Evolutionary conservation across 2,329 filamentous ascomycete genomes (phyloP), one percentile per base, ranked within the genome.

Genomic region (Diplodia scrobiculata): DNA sequence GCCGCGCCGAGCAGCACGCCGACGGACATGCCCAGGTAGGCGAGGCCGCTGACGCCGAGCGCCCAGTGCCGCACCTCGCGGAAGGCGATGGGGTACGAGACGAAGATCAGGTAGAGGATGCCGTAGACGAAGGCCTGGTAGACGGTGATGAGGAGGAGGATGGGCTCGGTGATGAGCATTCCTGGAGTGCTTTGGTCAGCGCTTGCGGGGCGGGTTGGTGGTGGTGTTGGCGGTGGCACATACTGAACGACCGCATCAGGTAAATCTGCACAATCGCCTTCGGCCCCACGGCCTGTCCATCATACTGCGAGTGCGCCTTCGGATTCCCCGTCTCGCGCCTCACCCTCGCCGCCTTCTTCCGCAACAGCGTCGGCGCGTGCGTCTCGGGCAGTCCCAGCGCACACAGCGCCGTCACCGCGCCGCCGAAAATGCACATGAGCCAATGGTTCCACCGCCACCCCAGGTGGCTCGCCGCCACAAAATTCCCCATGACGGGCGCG

Each of bases 401-500:
- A 5, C 88, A 88, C 0, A 83, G 76, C 25, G 84, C 63, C 72
- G 89, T 87, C 62, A 91, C 83, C 21, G 84, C 68, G 2, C 81
- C 86, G 67, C 86, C 85, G 11, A 79, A 79, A 66, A 90, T 87
- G 1, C 86, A 86, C 1, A 86, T 88, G 0, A 84, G 80, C 78
- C 84, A 90, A 77, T 91, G 91, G 13, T 86, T 84, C 89, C 89
- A 91, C 48, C 88, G 84, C 89, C 86, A 85, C 0, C 85, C 83
- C 2, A 89, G 91, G 13, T 82, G 25, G 34, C 27, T 87, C 19
- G 84, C 85, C 83, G 88, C 88, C 87, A 89, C 48, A 84, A 77
- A 1, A 86, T 82, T 80, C 88, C 87, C 4, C 84, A 84, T 41
- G 85, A 74, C 73, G 9, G 72, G 73, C 13, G 87, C 88, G 5